Base-by-base conservation (phyloP, 129 eudicot species). In the Centella asiatica region DNA sequence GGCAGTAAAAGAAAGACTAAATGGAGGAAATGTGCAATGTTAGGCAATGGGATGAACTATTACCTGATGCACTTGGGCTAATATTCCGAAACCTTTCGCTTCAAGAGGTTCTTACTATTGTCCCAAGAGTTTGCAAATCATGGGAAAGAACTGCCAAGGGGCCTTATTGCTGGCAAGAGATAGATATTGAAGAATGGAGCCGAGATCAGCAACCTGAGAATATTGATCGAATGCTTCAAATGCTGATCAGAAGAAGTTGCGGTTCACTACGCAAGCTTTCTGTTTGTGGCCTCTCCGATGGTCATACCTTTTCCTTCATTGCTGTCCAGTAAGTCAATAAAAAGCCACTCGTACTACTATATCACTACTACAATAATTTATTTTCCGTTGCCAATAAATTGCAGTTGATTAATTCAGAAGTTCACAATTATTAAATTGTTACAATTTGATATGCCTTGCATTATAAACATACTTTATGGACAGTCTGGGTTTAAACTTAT, bases 101-200 rank as follows among this genome's bases (percentile, higher is more conserved):
- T 40, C 28, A 58, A 45, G 88, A 82, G 74, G 58, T 78, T 3
- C 70, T 82, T 1, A 74, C 77, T 53, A 79, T 78, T 22, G 72
- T 82, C 1, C 81, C 84, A 34, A 51, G 65, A 55, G 84, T 82
- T 10, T 82, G 88, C 69, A 78, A 72, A 54, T 68, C 88, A 55
- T 82, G 88, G 88, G 62, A 54, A 37, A 65, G 62, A 50, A 79
- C 74, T 5, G 88, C 71, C 17, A 57, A 26, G 63, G 88, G 88
- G 13, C 84, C 84, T 19, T 82, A 82, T 57, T 82, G 88, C 47
- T 82, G 88, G 88, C 78, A 74, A 69, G 87, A 81, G 78, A 81
- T 81, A 5, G 83, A 81, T 56, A 74, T 81, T 36, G 87, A 77
- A 74, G 80, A 81, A 23, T 81, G 87, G 83, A 77, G 87, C 70